A percentile compares a stretch with the other conserved stretches of the same genome.
Conservation (phyloP, 139 green algal genomes). For the Picochlorum sp. region DNA sequence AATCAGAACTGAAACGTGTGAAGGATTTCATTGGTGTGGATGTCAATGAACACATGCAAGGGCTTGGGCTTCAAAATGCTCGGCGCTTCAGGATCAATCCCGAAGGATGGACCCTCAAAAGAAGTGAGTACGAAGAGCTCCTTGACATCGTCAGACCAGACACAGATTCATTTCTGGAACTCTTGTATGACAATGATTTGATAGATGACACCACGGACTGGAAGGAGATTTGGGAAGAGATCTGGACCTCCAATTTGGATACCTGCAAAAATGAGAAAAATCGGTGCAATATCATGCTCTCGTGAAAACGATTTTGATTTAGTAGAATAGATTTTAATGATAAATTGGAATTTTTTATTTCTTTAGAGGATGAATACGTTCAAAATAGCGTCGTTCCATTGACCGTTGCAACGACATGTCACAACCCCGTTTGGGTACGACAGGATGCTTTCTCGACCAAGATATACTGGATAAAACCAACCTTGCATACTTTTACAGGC, state of each 20-base stretch:
- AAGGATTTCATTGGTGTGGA: conserved; percentile 7
- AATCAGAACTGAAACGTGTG: background rate
- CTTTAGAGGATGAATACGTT: too few relatives aligned
- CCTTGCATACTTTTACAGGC: background rate
- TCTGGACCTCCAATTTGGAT: conserved; percentile 6
- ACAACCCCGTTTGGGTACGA: too few relatives aligned
- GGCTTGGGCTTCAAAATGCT: conserved; percentile 4
- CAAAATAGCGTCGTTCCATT: too few relatives aligned
- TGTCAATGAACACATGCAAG: background rate
- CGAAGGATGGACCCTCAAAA: conserved; percentile 3
- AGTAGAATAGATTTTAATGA: too few relatives aligned
- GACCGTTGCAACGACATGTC: too few relatives aligned
- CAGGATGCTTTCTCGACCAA: background rate
- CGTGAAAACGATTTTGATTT: too few relatives aligned
- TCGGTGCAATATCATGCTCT: too few relatives aligned
- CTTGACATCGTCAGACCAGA: conserved; percentile 7
- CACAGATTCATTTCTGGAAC: background rate
- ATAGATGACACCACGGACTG: background rate
- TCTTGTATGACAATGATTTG: conserved; percentile 8
- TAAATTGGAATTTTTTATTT: too few relatives aligned
- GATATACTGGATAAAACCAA: background rate
- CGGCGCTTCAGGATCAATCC: conserved; percentile 9
- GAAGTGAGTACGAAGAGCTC: background rate
- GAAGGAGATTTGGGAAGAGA: conserved; percentile 5
- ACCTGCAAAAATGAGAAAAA: conserved; percentile 3